Evolutionary conservation across 805 yeast species (phyloP), one percentile per base, ranked within the genome.

Genomic region (Wickerhamomyces alni): DNA sequence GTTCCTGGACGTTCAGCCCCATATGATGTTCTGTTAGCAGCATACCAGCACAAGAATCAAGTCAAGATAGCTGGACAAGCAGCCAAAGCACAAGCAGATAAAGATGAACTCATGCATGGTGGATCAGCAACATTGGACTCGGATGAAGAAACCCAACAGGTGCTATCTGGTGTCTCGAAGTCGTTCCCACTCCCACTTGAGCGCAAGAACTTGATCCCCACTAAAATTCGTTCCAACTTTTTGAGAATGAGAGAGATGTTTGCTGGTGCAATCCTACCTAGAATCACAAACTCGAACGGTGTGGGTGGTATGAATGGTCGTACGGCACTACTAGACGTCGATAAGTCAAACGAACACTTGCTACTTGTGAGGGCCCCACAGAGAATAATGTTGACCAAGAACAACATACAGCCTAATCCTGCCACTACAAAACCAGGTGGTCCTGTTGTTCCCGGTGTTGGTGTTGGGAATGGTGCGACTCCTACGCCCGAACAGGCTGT

Each of bases 1-100:
- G 99, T 93, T 17, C 80, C 77, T 15, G 99, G 99, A 10, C 74
- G 99, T 52, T 80, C 95, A 27, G 89, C 93, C 8, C 88, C 96
- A 1, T 93, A 88, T 63, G 99, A 93, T 59, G 80, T 78, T 22
- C 67, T 93, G 38, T 67, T 93, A 40, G 87, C 89, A 17, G 89
- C 87, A 15, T 89, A 91, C 57, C 99, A 93, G 65, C 80, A 88
- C 52, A 77, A 87, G 52, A 91, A 91, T 58, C 97, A 93, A 61
- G 91, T 94, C 28, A 88, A 87, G 58, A 69, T 84, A 43, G 95
- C 89, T 3, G 86, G 87, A 2, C 82, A 78, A 36, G 84, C 85
- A 33, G 89, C 88, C 0, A 79, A 83, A 49, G 87, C 85, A 3
- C 83, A 84, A 36, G 87, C 82, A 41, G 78, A 84, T 41, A 76